These are phyloP conservation scores for Paramecium tetraurelia DNA, from an alignment of 73 alveolate genomes.

Conservation along the genomic window DNA sequence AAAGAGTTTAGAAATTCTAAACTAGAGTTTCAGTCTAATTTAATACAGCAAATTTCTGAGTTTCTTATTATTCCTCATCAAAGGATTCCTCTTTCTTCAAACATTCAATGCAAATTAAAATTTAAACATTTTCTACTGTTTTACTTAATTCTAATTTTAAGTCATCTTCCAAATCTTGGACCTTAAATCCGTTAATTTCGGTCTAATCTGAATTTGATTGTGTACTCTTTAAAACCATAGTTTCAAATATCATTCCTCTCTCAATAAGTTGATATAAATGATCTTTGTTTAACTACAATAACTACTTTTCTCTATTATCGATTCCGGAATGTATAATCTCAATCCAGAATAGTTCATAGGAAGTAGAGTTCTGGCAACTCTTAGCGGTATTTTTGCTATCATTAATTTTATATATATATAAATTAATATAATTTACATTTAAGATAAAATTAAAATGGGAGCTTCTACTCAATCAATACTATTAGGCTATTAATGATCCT, in stretches of 20 bases:
- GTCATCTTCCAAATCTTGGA: constrained; percentile 29
- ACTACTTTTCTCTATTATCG: not conserved
- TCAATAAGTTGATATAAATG: not conserved
- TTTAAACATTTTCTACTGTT: constrained; percentile 32
- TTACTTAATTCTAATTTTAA: constrained; percentile 39
- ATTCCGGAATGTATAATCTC: not conserved
- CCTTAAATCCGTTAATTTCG: constrained; percentile 38
- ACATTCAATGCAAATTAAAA: constrained; percentile 20
- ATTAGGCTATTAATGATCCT: not conserved
- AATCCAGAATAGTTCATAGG: not conserved
- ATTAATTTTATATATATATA: not conserved
- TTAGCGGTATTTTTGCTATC: not conserved
- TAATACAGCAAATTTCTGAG: not conserved
- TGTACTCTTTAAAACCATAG: not conserved
- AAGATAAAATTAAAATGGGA: not conserved
- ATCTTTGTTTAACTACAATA: not conserved
- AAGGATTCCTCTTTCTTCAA: constrained; percentile 8
- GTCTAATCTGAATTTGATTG: constrained; percentile 10
- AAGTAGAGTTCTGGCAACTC: not conserved
- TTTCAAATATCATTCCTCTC: not conserved
- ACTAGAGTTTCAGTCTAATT: not conserved
- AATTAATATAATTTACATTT: not conserved
- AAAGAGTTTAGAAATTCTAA: not conserved
- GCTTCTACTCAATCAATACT: not conserved
- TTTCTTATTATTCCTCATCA: not conserved